Conservation (phyloP, 495 filamentous ascomycete genomes). For the Neurospora tetrasperma region DNA sequence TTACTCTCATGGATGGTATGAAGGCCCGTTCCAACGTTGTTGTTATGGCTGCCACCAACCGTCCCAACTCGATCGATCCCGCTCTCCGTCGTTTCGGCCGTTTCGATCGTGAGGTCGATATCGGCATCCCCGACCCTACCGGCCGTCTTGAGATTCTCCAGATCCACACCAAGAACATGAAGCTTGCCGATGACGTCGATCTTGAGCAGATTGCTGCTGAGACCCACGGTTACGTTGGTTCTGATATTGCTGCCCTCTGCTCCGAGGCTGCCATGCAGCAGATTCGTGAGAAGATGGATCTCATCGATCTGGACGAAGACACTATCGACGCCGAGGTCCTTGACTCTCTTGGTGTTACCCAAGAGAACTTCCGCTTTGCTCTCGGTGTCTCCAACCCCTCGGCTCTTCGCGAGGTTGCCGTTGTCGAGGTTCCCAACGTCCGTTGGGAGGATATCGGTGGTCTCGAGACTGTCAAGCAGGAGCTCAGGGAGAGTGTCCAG, state of each 20-base stretch:
- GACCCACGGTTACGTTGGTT: slow-evolving; percentile 98
- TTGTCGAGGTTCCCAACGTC: slow-evolving; percentile 97
- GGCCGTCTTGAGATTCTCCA: slow-evolving; percentile 97
- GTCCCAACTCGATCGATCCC: slow-evolving; percentile 95
- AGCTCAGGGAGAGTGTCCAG: slow-evolving; percentile 98
- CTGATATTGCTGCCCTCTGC: slow-evolving; percentile 96
- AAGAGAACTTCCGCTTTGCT: slow-evolving; percentile 99
- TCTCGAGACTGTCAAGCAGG: slow-evolving; percentile 95
- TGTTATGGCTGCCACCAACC: slow-evolving; percentile 96
- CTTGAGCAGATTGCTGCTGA: slow-evolving; percentile 94
- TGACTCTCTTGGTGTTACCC: slow-evolving; percentile 95
- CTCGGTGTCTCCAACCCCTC: slow-evolving; percentile 97
- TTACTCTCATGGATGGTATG: slow-evolving; percentile 99
- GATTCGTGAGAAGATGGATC: slow-evolving; percentile 99
- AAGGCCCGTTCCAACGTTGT: slow-evolving; percentile 97
- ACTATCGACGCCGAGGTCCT: slow-evolving; percentile 98
- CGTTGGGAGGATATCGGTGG: slow-evolving; percentile 99
- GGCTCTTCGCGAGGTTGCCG: slow-evolving; percentile 94
- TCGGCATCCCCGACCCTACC: slow-evolving; percentile 94
- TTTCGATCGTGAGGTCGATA: slow-evolving; percentile 97
- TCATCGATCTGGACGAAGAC: slow-evolving; percentile 97
- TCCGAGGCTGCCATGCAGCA: slow-evolving; percentile 99
- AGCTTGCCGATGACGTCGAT: slow-evolving; percentile 92
- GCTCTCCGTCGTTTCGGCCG: slow-evolving; percentile 94
- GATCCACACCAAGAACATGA: slow-evolving; percentile 99